Base-by-base conservation (phyloP, 2,329 filamentous ascomycete genomes). In the Aureobasidium pullulans region DNA sequence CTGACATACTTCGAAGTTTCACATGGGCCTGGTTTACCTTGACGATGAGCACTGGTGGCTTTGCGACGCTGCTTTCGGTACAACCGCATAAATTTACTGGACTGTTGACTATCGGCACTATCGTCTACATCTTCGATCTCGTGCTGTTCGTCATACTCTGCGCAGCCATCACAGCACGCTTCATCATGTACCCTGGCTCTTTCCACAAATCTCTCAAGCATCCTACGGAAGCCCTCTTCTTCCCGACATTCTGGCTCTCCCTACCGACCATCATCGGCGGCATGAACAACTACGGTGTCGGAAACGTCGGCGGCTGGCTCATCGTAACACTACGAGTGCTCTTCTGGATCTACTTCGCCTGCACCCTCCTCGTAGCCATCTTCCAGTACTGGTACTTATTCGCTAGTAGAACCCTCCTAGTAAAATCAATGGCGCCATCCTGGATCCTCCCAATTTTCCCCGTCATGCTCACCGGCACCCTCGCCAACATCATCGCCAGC, bases 321-420 rank as follows among this genome's bases (percentile, higher is more conserved):
- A 72, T 79, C 1, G 79, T 78, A 68, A 79, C 77, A 0, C 78
- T 89, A 4, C 78, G 84, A 57, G 76, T 84, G 0, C 77, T 83
- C 4, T 92, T 89, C 70, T 92, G 88, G 86, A 72, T 78, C 2
- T 90, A 90, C 66, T 77, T 84, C 8, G 72, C 75, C 2, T 69
- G 79, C 39, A 84, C 85, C 0, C 79, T 88, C 34, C 62, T 78
- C 3, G 69, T 86, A 1, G 83, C 85, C 6, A 72, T 88, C 2
- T 74, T 77, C 1, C 86, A 89, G 68, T 72, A 61, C 13, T 44
- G 43, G 39, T 56, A 53, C 28, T 19, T 19, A 19, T 19, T 19
- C 2, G 19, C 19, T 19, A 19, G 19, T 19, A 19, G 2, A 19
- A 19, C 19, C 19, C 19, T 19, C 19, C 19, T 49, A 3, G 60